Evolutionary conservation across 108 stramenopile genomes (phyloP), one percentile per base, ranked within the genome.

Genomic region (Cyclotella sp.): DNA sequence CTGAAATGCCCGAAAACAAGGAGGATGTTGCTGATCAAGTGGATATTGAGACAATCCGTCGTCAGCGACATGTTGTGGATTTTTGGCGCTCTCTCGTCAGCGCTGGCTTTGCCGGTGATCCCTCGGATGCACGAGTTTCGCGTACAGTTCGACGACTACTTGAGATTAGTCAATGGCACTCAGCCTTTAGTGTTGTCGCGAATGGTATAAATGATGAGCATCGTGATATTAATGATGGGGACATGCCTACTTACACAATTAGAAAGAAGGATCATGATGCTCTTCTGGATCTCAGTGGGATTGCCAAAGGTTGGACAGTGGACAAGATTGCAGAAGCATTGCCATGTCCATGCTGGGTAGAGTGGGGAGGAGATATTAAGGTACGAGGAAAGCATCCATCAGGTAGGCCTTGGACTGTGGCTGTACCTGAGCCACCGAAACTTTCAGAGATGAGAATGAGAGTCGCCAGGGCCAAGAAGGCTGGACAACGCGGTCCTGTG

Each of bases 281-380:
- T 14, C 45, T 75, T 13, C 60, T 86, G 28, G 82, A 86, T 58
- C 62, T 86, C 39, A 67, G 61, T 65, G 85, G 85, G 11, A 83
- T 86, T 54, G 85, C 85, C 6, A 86, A 86, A 42, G 85, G 85
- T 43, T 86, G 76, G 71, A 68, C 82, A 5, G 75, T 86, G 28
- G 85, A 86, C 65, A 64, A 76, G 22, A 83, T 86, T 61, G 79
- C 77, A 14, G 68, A 71, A 51, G 51, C 61, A 40, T 72, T 85
- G 52, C 69, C 75, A 44, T 70, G 59, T 11, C 60, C 24, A 26
- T 76, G 71, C 41, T 83, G 61, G 21, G 82, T 86, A 24, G 85
- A 86, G 24, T 86, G 85, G 85, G 85, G 80, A 30, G 85, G 85
- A 1, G 85, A 86, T 47, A 66, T 86, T 30, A 83, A 83, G 46